These are phyloP conservation scores for Cyclotella baltica DNA, from an alignment of 108 stramenopile genomes.

Conservation along the genomic window DNA sequence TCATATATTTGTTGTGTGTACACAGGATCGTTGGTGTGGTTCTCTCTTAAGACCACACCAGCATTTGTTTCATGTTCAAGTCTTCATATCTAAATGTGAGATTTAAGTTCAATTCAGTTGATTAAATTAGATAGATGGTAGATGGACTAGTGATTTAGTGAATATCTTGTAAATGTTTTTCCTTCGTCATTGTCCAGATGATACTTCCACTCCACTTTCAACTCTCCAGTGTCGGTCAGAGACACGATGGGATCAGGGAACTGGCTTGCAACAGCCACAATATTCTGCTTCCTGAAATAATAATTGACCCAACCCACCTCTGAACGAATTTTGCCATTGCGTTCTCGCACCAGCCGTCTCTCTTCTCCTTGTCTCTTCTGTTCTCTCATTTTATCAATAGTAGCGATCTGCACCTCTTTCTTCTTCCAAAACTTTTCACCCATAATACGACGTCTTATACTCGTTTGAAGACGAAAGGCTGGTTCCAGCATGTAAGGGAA, in stretches of 20 bases:
- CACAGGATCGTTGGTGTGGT: neutral
- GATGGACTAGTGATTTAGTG: no score
- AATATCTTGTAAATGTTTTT: no score
- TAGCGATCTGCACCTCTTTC: conserved; percentile 7
- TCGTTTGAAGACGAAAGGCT: conserved; percentile 29
- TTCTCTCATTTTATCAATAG: conserved; percentile 3
- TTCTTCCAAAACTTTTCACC: conserved; percentile 36
- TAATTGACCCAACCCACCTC: conserved; percentile 6
- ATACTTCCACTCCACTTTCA: neutral
- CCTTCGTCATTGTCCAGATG: neutral
- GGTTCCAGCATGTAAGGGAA: conserved; percentile 37
- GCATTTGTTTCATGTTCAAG: no score
- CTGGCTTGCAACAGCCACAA: neutral
- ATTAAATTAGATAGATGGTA: no score
- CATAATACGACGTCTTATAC: conserved; percentile 31
- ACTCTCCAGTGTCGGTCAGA: neutral
- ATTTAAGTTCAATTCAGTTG: no score
- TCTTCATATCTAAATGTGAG: no score
- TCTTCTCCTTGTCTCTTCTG: conserved; percentile 21
- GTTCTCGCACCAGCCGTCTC: conserved; percentile 15
- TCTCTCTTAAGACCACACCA: neutral
- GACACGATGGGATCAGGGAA: neutral
- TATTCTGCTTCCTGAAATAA: neutral
- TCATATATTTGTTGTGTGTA: no score
- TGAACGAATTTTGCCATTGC: neutral